Conservation (phyloP, 2,329 filamentous ascomycete species). For the Elsinoe batatas region DNA sequence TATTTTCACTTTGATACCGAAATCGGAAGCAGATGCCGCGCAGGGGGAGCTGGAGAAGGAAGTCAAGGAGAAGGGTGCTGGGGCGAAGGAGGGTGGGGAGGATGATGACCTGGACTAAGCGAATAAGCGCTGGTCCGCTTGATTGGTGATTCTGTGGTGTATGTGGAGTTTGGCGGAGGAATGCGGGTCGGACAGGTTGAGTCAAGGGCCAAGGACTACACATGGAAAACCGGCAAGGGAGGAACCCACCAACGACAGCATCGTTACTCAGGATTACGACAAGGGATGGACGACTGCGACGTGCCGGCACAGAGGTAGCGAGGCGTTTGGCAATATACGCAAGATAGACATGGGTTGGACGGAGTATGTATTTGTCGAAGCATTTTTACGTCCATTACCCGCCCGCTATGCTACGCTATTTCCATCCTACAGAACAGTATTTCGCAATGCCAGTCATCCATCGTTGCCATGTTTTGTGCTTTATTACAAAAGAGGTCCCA, state of each 20-base stretch:
- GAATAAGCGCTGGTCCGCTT: too few species aligned
- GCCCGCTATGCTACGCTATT: background rate
- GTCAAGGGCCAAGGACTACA: too few species aligned
- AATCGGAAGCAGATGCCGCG: constrained; percentile 45
- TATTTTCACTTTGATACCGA: constrained; percentile 65
- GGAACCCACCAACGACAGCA: background rate
- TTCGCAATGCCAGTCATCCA: background rate
- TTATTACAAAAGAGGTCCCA: background rate
- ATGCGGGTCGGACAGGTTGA: background rate
- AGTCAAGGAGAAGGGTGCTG: constrained; percentile 14
- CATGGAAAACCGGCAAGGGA: background rate
- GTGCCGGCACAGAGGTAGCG: background rate
- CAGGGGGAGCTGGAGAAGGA: constrained; percentile 14
- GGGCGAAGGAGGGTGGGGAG: constrained; percentile 6
- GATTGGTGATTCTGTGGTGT: background rate
- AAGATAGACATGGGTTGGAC: too few species aligned
- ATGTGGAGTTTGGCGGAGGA: background rate
- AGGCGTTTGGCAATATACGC: background rate
- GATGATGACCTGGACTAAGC: constrained; percentile 22
- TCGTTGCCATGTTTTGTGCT: background rate
- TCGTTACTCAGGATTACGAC: background rate
- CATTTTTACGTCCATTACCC: background rate
- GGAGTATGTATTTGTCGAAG: too few species aligned
- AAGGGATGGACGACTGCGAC: too few species aligned
- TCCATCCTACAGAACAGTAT: constrained; percentile 3